Base-by-base conservation (phyloP, 2,329 filamentous ascomycete species). In the Colletotrichum sp. region DNA sequence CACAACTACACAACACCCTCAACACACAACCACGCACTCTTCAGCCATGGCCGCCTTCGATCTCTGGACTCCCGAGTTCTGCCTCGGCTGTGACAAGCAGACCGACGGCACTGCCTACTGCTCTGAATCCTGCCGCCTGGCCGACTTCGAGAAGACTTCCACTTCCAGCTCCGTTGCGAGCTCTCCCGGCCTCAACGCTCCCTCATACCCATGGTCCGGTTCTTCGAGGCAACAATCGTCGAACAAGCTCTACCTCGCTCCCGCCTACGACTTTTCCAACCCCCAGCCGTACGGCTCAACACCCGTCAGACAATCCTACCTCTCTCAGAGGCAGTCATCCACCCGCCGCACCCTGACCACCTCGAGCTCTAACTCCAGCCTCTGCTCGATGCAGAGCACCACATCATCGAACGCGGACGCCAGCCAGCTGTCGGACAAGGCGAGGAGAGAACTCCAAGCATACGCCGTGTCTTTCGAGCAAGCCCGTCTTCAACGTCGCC, bases 401-500 rank as follows among this genome's bases (percentile, higher is more conserved):
- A 85, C 89, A 30, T 91, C 90, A 73, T 86, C 87, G 71, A 84
- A 84, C 67, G 88, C 88, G 79, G 91, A 92, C 73, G 83, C 86
- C 26, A 84, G 83, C 58, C 88, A 90, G 64, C 88, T 98, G 78
- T 96, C 95, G 5, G 93, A 94, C 78, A 94, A 94, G 84, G 93
- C 94, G 32, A 92, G 92, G 80, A 93, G 92, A 84, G 95, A 98
- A 83, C 91, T 98, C 43, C 92, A 93, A 82, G 93, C 94, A 79
- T 98, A 98, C 85, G 94, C 95, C 79, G 94, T 94, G 82, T 95
- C 94, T 3, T 98, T 98, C 83, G 96, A 98, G 85, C 94, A 96
- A 79, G 93, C 94, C 74, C 91, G 94, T 77, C 82, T 88, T 71
- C 89, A 91, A 80, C 89, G 90, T 79, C 86, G 90, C 81, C 85